Evolutionary conservation across 2,329 filamentous ascomycete genomes (phyloP).

Genomic region (Aspergillus pseudotamarii): DNA sequence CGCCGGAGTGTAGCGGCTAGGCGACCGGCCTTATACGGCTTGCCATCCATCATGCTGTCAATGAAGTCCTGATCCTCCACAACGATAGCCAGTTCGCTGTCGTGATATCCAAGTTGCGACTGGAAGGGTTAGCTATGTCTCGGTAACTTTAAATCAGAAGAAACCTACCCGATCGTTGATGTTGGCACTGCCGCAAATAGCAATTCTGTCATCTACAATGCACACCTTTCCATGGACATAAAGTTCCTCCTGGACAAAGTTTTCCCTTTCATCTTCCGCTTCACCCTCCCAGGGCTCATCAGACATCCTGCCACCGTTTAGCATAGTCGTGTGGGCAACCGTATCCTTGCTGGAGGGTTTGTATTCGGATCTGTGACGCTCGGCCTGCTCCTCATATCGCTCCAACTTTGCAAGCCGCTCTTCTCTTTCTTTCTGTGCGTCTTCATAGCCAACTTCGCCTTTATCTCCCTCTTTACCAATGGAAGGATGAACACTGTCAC

Average conservation of each 20-base stretch:
- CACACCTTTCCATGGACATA: conserved; percentile 89
- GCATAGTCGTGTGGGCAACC: conserved; percentile 81
- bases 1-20: conserved; percentile 82
- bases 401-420: conserved; percentile 44
- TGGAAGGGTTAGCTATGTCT: conserved; percentile 21
- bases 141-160: background rate
- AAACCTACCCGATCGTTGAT: conserved; percentile 62
- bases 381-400: conserved; percentile 23
- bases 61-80: conserved; percentile 77
- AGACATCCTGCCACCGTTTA: conserved; percentile 62
- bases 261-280: conserved; percentile 74
- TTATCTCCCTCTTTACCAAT: conserved; percentile 50
- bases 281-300: conserved; percentile 78
- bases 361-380: conserved; percentile 22
- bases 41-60: conserved; percentile 72
- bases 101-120: conserved; percentile 80
- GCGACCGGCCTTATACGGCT: conserved; percentile 69
- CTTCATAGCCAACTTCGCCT: conserved; percentile 42
- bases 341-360: conserved; percentile 50
- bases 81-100: conserved; percentile 87
- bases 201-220: conserved; percentile 79
- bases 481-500: conserved; percentile 63
- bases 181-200: conserved; percentile 78
- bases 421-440: conserved; percentile 43
- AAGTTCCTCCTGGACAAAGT: conserved; percentile 93